These are phyloP conservation scores for Cicer yamashitae DNA, from an alignment of 306 rosid genomes.

Conservation along the genomic window DNA sequence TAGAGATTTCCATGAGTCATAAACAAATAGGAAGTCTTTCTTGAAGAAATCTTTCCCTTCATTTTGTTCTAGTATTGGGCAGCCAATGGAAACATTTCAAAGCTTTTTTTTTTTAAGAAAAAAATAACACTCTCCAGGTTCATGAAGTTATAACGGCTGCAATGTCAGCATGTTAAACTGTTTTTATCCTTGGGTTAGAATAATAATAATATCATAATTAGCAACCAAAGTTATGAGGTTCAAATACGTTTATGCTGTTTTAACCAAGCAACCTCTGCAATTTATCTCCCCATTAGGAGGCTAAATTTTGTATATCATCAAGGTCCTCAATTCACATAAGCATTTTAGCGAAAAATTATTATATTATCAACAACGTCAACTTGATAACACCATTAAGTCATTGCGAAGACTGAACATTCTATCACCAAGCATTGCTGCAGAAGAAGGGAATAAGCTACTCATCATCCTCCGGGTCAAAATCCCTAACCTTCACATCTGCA, in stretches of 20 bases:
- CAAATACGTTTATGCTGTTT: neutral
- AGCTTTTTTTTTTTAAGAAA: too few species aligned
- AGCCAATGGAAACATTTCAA: too few species aligned
- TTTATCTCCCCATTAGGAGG: slow-evolving; percentile 11
- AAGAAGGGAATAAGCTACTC: slow-evolving; percentile 36
- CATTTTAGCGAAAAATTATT: slow-evolving; percentile 18
- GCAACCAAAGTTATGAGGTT: neutral
- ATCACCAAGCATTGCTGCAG: neutral
- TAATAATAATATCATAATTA: neutral
- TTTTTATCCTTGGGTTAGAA: too few species aligned
- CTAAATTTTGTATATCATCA: neutral
- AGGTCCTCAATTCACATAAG: slow-evolving; percentile 24
- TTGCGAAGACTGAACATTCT: neutral
- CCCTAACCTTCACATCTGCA: slow-evolving; percentile 73
- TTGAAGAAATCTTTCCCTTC: too few species aligned
- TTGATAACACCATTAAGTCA: slow-evolving; percentile 12
- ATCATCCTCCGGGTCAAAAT: slow-evolving; percentile 72
- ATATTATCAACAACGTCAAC: slow-evolving; percentile 39
- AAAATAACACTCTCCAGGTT: too few species aligned
- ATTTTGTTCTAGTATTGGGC: too few species aligned
- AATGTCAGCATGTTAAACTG: too few species aligned
- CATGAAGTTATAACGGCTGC: too few species aligned
- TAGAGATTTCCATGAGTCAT: too few species aligned
- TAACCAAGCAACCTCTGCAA: slow-evolving; percentile 16
- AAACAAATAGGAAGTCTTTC: too few species aligned